Evolutionary conservation across 495 filamentous ascomycete species (phyloP).

Genomic region (Daldinia bambusicola): DNA sequence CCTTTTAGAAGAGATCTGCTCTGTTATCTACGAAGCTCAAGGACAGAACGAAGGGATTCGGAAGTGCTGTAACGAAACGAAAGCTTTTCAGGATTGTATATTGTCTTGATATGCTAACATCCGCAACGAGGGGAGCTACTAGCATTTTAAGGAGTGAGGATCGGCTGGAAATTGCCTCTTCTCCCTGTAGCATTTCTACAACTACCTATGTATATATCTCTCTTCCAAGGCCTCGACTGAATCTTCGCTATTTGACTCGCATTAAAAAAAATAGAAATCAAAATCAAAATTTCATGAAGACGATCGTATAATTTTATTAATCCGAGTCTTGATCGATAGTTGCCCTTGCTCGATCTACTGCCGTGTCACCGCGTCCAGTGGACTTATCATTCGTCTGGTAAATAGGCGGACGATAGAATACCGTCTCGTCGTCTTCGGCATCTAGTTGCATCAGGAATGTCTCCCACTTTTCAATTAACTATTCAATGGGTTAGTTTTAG

Average conservation of each 20-base stretch:
- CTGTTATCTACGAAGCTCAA: constrained; percentile 7
- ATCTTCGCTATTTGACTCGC: constrained; percentile 17
- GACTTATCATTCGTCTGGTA: constrained; percentile 54
- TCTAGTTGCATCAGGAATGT: constrained; percentile 96
- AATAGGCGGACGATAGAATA: constrained; percentile 74
- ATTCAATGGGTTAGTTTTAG: constrained; percentile 27
- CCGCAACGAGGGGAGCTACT: constrained; percentile 25
- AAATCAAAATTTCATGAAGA: constrained; percentile 31
- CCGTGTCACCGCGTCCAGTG: constrained; percentile 56
- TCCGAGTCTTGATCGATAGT: constrained; percentile 64
- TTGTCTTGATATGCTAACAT: constrained; percentile 1
- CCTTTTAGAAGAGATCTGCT: not conserved
- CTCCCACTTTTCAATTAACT: constrained; percentile 99
- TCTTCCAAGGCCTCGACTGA: constrained; percentile 21
- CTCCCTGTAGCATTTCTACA: constrained; percentile 46
- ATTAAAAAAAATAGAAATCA: constrained; percentile 21
- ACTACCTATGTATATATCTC: constrained; percentile 44
- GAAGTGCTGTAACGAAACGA: not conserved
- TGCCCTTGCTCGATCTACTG: constrained; percentile 60
- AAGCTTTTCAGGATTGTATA: not conserved
- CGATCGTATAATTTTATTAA: constrained; percentile 41
- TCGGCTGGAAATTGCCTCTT: constrained; percentile 35
- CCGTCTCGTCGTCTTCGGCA: constrained; percentile 86
- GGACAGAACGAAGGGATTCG: not conserved
- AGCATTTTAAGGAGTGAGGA: constrained; percentile 45